These are phyloP conservation scores for Trichoderma cornu-damae DNA, from an alignment of 2,329 filamentous ascomycete genomes.

Conservation along the genomic window DNA sequence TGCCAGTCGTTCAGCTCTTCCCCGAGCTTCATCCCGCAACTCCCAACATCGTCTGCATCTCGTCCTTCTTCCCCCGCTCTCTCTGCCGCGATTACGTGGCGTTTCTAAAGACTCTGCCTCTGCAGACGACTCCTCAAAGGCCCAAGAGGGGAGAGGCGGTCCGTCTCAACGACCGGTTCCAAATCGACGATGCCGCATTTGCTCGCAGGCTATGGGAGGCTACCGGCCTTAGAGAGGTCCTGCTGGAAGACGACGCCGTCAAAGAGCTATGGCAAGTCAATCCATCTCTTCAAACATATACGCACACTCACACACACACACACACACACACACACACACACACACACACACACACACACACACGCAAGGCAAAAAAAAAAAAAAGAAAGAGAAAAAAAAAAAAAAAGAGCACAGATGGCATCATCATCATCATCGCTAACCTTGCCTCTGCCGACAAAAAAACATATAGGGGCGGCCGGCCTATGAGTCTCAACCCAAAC, in stretches of 20 bases:
- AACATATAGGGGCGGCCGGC: conserved; percentile 67
- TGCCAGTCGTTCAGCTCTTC: conserved; percentile 60
- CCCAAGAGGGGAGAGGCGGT: conserved; percentile 77
- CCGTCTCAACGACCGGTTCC: conserved; percentile 84
- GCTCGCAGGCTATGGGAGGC: conserved; percentile 70
- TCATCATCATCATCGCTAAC: too few relatives aligned
- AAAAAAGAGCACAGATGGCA: too few relatives aligned
- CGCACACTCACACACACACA: background rate
- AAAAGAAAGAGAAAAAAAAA: too few relatives aligned
- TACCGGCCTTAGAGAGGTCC: conserved; percentile 65
- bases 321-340: too few relatives aligned
- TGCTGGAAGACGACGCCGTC: conserved; percentile 39
- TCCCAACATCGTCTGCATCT: conserved; percentile 65
- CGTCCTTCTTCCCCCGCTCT: conserved; percentile 67
- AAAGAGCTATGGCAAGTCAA: conserved; percentile 42
- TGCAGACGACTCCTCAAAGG: conserved; percentile 71
- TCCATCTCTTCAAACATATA: background rate
- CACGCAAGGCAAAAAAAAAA: too few relatives aligned
- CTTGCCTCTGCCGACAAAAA: too few relatives aligned
- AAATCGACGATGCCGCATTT: conserved; percentile 71
- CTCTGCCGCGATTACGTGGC: conserved; percentile 72
- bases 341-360: too few relatives aligned
- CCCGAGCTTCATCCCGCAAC: conserved; percentile 49
- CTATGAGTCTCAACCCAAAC: conserved; percentile 80
- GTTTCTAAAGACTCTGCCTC: conserved; percentile 63